These are phyloP conservation scores for Datura wrightii DNA, from an alignment of 257 asterid genomes.

Conservation along the genomic window DNA sequence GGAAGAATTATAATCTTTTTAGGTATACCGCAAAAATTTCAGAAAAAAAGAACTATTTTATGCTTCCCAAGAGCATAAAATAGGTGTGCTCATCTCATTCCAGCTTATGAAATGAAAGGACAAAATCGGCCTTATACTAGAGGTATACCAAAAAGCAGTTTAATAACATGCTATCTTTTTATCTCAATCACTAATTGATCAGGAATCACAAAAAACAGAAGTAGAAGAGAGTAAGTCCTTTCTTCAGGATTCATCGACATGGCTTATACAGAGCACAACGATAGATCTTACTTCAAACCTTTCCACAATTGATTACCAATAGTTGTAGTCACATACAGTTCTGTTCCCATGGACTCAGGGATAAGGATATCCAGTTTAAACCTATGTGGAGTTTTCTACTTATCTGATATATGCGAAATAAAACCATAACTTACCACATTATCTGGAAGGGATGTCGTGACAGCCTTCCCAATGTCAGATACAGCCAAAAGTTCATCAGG, in stretches of 20 bases:
- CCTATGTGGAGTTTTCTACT: not conserved
- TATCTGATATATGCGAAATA: not conserved
- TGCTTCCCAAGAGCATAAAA: not conserved
- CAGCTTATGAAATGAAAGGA: not conserved
- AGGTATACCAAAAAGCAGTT: not conserved
- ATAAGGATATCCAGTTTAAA: conserved; percentile 20
- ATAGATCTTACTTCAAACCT: not conserved
- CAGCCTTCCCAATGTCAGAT: conserved; percentile 88
- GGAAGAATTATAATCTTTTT: not conserved
- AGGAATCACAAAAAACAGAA: not conserved
- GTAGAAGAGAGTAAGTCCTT: conserved; percentile 4
- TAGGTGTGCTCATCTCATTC: not conserved
- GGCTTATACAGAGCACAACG: not conserved
- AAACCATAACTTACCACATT: conserved; percentile 68
- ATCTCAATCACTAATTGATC: not conserved
- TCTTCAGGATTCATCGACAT: not conserved
- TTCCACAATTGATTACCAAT: not conserved
- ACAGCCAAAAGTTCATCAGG: conserved; percentile 95
- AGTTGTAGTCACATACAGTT: not conserved
- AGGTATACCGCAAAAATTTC: conserved; percentile 12
- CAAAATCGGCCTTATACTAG: no score
- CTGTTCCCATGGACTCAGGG: conserved; percentile 4
- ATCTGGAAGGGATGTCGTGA: conserved; percentile 91
- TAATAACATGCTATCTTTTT: not conserved
- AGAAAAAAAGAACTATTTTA: not conserved